Base-by-base conservation (phyloP, 371 early-diverging fungal species). In the Mucor lusitanicus region DNA sequence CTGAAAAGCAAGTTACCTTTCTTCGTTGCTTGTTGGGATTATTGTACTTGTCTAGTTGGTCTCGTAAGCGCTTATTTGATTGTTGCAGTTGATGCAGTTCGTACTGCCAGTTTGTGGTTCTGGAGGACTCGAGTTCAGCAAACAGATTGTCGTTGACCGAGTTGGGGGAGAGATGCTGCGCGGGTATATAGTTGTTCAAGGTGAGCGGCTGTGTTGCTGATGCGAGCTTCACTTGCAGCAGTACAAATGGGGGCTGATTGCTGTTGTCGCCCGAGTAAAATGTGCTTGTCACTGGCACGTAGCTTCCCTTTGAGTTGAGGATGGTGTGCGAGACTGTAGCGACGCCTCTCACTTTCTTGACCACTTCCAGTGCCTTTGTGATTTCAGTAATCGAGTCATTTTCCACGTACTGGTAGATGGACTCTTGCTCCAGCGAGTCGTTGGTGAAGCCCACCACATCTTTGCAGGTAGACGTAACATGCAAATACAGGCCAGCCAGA, bases 401-500 rank as follows among this genome's bases (percentile, higher is more conserved):
- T 39, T 78, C 80, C 12, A 88, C 65, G 21, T 85, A 58, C 25
- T 89, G 87, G 57, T 83, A 80, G 3, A 89, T 60, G 3, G 82
- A 78, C 32, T 73, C 73, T 7, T 84, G 84, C 27, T 82, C 66
- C 32, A 86, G 58, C 0, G 76, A 72, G 39, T 78, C 75, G 7
- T 77, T 59, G 8, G 67, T 66, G 21, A 75, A 75, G 0, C 85
- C 87, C 1, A 85, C 54, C 1, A 73, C 39, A 8, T 73, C 58
- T 30, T 71, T 62, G 30, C 80, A 77, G 11, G 61, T 67, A 6
- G 70, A 39, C 11, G 85, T 75, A 12, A 70, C 73, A 61, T 81
- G 69, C 8, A 90, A 74, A 62, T 80, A 82, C 8, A 89, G 57
- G 1, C 90, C 91, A 55, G 82, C 77, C 15, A 74, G 61, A 58